Evolutionary conservation across 768 basidiomycete species (phyloP).

Genomic region (Tricholoma hemisulphureum): DNA sequence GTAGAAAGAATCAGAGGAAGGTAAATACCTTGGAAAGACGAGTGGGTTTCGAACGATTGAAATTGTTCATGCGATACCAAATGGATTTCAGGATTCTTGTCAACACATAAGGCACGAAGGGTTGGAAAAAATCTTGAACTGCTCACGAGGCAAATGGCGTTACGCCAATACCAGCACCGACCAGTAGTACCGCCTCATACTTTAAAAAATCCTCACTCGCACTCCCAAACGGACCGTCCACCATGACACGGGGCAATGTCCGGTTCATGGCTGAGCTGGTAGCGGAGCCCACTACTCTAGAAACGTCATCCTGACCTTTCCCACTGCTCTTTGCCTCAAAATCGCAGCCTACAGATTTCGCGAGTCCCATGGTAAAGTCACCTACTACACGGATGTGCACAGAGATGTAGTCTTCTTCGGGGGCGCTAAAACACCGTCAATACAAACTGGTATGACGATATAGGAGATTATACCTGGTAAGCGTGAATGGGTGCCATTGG

Average conservation of each 20-base stretch:
- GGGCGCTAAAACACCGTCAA: conserved; percentile 52
- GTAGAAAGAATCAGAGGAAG: background rate
- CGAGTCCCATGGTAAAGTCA: conserved; percentile 84
- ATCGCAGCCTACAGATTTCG: conserved; percentile 81
- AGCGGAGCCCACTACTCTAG: conserved; percentile 56
- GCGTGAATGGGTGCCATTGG: conserved; percentile 97
- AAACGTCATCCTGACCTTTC: conserved; percentile 39
- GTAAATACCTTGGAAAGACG: conserved; percentile 71
- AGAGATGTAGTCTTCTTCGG: conserved; percentile 93
- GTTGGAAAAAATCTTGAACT: background rate
- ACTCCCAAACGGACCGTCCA: conserved; percentile 93
- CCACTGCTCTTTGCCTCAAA: conserved; percentile 59
- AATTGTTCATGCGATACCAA: conserved; percentile 95
- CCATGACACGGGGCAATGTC: conserved; percentile 87
- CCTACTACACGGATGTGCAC: conserved; percentile 92
- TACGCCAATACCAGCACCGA: conserved; percentile 95
- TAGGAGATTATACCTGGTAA: conserved; percentile 62
- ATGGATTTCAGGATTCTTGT: conserved; percentile 82
- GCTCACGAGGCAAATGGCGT: conserved; percentile 94
- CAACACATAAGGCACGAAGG: background rate
- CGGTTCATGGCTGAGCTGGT: conserved; percentile 63
- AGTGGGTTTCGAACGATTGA: conserved; percentile 71
- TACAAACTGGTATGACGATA: background rate
- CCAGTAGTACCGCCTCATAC: conserved; percentile 83
- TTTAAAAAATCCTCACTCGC: conserved; percentile 91